phyloP scores from a whole-genome alignment of 2,329 filamentous ascomycete species.

The Zymoseptoria pseudotritici region DNA sequence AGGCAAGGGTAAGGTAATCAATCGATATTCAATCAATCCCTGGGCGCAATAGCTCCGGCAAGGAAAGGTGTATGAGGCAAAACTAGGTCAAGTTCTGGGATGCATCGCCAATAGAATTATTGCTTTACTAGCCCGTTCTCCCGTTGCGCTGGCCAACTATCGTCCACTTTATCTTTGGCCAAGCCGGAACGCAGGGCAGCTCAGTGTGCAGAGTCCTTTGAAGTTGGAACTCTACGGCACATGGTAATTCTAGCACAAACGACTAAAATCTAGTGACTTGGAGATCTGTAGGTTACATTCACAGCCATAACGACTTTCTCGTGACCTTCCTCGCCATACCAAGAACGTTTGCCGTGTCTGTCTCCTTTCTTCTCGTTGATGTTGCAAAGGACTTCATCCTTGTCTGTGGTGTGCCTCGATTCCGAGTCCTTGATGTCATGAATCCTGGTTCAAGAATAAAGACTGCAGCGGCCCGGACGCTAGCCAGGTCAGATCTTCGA shows the following conservation, averaged over 20 bases:
- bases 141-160: background rate
- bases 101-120: background rate
- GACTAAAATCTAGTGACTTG: too few species aligned
- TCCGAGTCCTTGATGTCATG: background rate
- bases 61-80: background rate
- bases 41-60: background rate
- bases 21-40: too few species aligned
- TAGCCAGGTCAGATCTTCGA: background rate
- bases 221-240: too few species aligned
- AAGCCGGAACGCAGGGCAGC: background rate
- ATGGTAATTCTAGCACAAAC: too few species aligned
- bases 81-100: background rate
- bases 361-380: background rate
- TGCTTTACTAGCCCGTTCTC: background rate
- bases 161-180: background rate
- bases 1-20: too few species aligned
- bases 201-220: too few species aligned
- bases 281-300: too few species aligned
- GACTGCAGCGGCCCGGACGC: background rate
- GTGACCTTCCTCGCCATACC: background rate
- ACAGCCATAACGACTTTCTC: background rate
- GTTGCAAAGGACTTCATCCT: background rate
- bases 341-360: background rate
- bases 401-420: background rate
- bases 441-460: background rate